Evolutionary conservation across 768 basidiomycete genomes (phyloP), one percentile per base, ranked within the genome.

Genomic region (Tricholomella constricta): DNA sequence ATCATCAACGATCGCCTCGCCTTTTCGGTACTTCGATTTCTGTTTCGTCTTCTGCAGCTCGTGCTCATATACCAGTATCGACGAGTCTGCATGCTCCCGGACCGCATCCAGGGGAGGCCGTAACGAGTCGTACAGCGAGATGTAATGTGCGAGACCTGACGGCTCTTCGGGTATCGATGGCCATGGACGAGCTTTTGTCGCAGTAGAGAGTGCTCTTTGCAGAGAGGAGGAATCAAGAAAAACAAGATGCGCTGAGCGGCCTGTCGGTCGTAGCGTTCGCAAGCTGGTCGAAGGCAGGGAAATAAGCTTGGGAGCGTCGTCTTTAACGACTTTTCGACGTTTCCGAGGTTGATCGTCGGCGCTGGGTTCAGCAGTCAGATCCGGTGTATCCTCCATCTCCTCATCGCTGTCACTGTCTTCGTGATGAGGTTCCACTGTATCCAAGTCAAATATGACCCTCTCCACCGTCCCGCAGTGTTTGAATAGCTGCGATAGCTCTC

Each of bases 1-100:
- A 54, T 91, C 93, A 66, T 98, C 94, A 37, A 96, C 90, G 51
- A 96, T 78, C 6, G 89, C 92, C 62, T 93, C 92, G 19, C 91
- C 91, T 65, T 91, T 91, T 59, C 74, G 79, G 63, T 89, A 91
- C 64, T 82, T 78, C 19, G 83, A 81, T 64, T 80, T 78, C 58
- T 81, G 82, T 65, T 78, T 84, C 57, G 72, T 72, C 68, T 81
- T 83, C 25, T 82, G 80, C 34, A 81, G 72, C 52, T 86, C 79
- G 65, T 85, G 84, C 43, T 96, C 94, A 74, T 84, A 94, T 22
- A 82, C 73, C 27, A 80, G 84, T 68, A 96, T 85, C 23, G 81
- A 82, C 3, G 85, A 82, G 65, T 95, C 91, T 0, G 91, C 91
- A 57, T 91, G 91, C n/a, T 76, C 79, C 48, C 83, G 85, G 37